Base-by-base conservation (phyloP, 768 basidiomycete species). In the Saitozyma podzolica region DNA sequence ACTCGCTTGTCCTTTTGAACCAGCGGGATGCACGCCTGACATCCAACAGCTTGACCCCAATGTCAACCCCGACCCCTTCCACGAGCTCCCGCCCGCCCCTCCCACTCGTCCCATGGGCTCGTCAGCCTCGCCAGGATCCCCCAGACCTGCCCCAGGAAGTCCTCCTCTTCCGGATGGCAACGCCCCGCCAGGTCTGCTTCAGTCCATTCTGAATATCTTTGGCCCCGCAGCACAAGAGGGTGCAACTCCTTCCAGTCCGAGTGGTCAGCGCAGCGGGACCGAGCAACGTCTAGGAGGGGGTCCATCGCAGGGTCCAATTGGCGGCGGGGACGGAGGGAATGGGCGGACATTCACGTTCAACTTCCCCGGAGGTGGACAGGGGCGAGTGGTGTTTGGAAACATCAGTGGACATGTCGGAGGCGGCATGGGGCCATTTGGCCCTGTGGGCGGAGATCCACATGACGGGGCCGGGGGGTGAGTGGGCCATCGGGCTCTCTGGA, bases 341-440 rank as follows among this genome's bases (percentile, higher is more conserved):
- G 39, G 56, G 13, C 62, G 73, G 17, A 67, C 68, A 16, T 72
- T 69, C 17, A 58, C 60, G 6, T 72, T 73, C 60, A 69, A 72
- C 14, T 68, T 74, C 50, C 72, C 72, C 1, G 74, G 72, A 2
- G 70, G 72, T 3, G 75, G 70, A 42, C 55, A 61, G 40, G 75
- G 73, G 9, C 61, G 62, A 49, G 65, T 74, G 6, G 56, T 65
- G 16, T 67, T 74, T 61, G 73, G 75, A 3, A 61, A 55, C 13
- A 48, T 67, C 11, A 58, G 62, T 20, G 58, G 67, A 9, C 50
- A 52, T 14, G 45, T 50, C 2, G 58, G 52, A 41, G 48, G 50
- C 1, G 48, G 39, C 3, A n/a, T 43, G 45, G 59, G 59, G 63
- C 45, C 40, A 59, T 57, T 58, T 14, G 62, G 60, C 20, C 63